Evolutionary conservation across 1,284 basidiomycete species (phyloP).

Genomic region (Fistulinella cinereoalba): DNA sequence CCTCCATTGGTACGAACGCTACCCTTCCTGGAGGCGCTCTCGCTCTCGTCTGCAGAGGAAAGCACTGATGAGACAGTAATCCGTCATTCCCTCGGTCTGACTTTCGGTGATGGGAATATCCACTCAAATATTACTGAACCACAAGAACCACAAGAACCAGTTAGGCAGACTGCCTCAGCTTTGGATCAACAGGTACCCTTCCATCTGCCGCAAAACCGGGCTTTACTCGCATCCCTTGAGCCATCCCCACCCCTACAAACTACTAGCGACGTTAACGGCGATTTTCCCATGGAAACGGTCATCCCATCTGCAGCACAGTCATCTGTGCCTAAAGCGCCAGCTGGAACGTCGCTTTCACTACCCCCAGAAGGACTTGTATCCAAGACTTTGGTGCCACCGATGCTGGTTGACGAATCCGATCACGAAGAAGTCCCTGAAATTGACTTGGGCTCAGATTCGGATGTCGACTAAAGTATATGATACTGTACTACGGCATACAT

Average conservation of each 20-base stretch:
- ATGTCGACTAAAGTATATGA: conserved; percentile 21
- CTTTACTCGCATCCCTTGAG: neutral
- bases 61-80: conserved; percentile 54
- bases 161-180: conserved; percentile 1
- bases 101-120: conserved; percentile 6
- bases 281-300: neutral
- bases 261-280: neutral
- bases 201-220: conserved; percentile 1
- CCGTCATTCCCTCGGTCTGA: conserved; percentile 43
- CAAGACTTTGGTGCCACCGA: conserved; percentile 9
- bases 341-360: neutral
- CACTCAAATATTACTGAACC: neutral
- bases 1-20: conserved; percentile 69
- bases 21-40: conserved; percentile 59
- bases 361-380: conserved; percentile 9
- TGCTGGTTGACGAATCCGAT: conserved; percentile 37
- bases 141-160: conserved; percentile 1
- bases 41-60: conserved; percentile 60
- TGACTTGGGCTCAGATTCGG: conserved; percentile 51
- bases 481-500: neutral
- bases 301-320: neutral
- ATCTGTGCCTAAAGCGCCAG: neutral
- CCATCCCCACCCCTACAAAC: neutral
- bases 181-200: conserved; percentile 1
- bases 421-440: conserved; percentile 56